Conservation (phyloP, 179 eudicot species). For the Gypsophila paniculata region DNA sequence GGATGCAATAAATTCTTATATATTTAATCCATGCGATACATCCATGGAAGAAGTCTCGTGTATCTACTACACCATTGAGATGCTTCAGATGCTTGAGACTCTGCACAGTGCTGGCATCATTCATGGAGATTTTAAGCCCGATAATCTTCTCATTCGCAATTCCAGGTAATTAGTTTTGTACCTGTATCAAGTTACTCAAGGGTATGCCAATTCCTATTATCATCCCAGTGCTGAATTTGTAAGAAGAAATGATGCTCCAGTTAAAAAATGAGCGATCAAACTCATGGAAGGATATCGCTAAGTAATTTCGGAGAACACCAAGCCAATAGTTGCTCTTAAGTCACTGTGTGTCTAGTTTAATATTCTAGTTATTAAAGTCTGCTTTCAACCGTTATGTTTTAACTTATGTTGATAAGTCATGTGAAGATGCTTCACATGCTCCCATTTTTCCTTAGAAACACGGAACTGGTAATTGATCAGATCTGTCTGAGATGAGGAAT, state of each 20-base stretch:
- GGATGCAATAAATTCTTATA: constrained; percentile 91
- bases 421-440: neutral
- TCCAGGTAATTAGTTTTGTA: no score
- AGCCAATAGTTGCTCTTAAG: no score
- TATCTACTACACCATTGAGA: constrained; percentile 89
- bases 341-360: no score
- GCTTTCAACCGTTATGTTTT: no score
- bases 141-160: constrained; percentile 82
- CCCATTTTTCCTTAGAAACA: neutral
- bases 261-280: no score
- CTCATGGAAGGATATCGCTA: no score
- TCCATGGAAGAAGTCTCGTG: constrained; percentile 83
- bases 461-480: neutral
- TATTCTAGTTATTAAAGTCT: no score
- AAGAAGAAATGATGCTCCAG: no score
- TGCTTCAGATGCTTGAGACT: constrained; percentile 80
- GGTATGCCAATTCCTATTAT: no score
- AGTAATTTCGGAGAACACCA: no score
- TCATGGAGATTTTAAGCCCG: constrained; percentile 98
- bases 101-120: constrained; percentile 66
- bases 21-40: constrained; percentile 39
- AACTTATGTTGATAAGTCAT: neutral
- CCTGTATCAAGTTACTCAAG: no score
- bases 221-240: no score
- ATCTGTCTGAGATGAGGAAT: neutral